A percentile compares a stretch with the other conserved stretches of the same genome.
Evolutionary conservation across 2,329 filamentous ascomycete species (phyloP).

Genomic region (Aspergillus carbonarius): DNA sequence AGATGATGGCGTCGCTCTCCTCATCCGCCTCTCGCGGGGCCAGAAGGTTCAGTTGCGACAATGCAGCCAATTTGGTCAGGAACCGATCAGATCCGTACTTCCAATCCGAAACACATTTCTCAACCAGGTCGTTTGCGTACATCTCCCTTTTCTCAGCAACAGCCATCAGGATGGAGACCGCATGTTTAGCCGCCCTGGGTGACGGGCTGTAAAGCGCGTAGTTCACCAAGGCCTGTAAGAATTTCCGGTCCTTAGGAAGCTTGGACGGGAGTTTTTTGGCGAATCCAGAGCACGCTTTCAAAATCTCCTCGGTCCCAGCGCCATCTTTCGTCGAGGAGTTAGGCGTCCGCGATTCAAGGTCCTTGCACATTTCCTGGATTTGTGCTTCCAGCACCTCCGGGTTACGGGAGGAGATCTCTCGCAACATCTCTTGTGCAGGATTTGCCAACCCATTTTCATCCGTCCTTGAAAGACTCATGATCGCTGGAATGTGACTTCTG

Average conservation of each 20-base stretch:
- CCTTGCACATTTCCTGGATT: slow-evolving; percentile 84
- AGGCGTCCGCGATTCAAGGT: slow-evolving; percentile 78
- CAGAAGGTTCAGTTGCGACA: slow-evolving; percentile 70
- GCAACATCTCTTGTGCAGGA: slow-evolving; percentile 83
- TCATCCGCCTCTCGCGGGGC: slow-evolving; percentile 71
- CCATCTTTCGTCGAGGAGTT: slow-evolving; percentile 67
- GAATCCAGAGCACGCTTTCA: slow-evolving; percentile 93
- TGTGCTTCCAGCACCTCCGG: slow-evolving; percentile 91
- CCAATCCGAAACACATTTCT: slow-evolving; percentile 72
- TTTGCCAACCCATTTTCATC: slow-evolving; percentile 75
- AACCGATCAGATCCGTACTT: slow-evolving; percentile 71
- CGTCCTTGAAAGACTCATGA: slow-evolving; percentile 82
- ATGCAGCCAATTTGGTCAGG: slow-evolving; percentile 56
- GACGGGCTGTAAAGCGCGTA: slow-evolving; percentile 83
- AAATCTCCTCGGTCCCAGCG: slow-evolving; percentile 74
- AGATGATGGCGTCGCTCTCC: slow-evolving; percentile 71
- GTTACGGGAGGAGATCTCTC: slow-evolving; percentile 85
- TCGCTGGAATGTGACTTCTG: slow-evolving; percentile 85
- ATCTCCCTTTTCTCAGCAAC: slow-evolving; percentile 76
- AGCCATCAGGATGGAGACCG: slow-evolving; percentile 83
- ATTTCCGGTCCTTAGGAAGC: slow-evolving; percentile 76
- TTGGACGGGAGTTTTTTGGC: slow-evolving; percentile 82
- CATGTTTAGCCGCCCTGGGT: slow-evolving; percentile 84
- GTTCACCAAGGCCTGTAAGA: slow-evolving; percentile 74
- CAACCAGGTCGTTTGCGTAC: slow-evolving; percentile 78